Evolutionary conservation across 1,284 basidiomycete genomes (phyloP).

Genomic region (Apiotrichum gamsii): DNA sequence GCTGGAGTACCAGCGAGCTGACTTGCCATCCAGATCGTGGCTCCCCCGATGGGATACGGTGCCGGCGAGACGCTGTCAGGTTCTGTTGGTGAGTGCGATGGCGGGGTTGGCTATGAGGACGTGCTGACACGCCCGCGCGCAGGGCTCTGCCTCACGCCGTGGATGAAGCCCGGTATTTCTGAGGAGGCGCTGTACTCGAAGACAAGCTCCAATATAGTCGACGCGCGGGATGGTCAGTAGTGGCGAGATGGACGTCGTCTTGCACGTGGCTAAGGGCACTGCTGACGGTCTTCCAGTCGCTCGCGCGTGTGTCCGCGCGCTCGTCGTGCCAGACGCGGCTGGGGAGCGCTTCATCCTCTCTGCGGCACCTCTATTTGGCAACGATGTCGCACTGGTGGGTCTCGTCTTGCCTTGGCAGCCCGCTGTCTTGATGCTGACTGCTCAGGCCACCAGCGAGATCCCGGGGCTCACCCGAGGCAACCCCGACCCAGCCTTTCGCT

Average conservation of each 20-base stretch:
- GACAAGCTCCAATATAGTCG: constrained; percentile 49
- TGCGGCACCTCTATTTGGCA: constrained; percentile 38
- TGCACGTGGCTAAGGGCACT: background rate
- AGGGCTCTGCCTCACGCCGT: background rate
- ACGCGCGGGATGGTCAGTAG: constrained; percentile 49
- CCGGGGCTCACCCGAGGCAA: background rate
- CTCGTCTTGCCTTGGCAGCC: background rate
- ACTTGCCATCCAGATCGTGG: constrained; percentile 17
- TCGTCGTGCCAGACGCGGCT: constrained; percentile 53
- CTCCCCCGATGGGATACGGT: background rate
- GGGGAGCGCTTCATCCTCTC: constrained; percentile 56
- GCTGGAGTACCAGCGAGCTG: no score
- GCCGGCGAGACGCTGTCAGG: background rate
- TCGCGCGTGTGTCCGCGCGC: constrained; percentile 54
- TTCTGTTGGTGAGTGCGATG: background rate
- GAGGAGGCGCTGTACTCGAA: constrained; percentile 37
- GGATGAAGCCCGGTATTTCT: background rate
- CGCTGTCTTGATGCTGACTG: background rate
- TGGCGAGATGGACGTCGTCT: no score
- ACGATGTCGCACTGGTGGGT: constrained; percentile 23
- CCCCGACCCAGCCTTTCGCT: background rate
- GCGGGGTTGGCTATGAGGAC: no score
- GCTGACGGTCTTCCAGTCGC: no score
- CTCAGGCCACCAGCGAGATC: background rate
- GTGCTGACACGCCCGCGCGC: background rate